phyloP scores from a whole-genome alignment of 2,329 filamentous ascomycete genomes.

The Arthrobotrys conoides region DNA sequence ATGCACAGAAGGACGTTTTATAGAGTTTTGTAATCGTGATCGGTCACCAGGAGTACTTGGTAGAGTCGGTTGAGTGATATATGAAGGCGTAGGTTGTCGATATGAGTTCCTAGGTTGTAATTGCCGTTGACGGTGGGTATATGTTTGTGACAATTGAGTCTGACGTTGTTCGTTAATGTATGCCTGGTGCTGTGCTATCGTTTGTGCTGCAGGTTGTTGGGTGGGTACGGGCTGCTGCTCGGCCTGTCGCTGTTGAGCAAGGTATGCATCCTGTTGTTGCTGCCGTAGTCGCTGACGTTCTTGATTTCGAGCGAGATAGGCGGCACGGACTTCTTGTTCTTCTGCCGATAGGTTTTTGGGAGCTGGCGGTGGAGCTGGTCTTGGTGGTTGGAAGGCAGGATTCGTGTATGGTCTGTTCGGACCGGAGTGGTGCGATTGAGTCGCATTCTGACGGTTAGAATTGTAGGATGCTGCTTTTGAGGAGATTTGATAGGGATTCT shows the following conservation, averaged over 20 bases:
- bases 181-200: constrained; percentile 15
- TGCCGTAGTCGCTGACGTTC: constrained; percentile 46
- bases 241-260: constrained; percentile 34
- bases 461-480: constrained; percentile 33
- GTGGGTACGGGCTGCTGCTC: neutral
- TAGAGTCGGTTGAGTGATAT: constrained; percentile 57
- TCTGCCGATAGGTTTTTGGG: constrained; percentile 36
- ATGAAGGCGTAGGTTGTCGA: constrained; percentile 50
- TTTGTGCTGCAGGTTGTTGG: constrained; percentile 2
- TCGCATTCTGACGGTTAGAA: constrained; percentile 32
- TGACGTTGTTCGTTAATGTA: constrained; percentile 42
- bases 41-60: constrained; percentile 53
- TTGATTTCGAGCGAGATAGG: constrained; percentile 43
- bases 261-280: constrained; percentile 45
- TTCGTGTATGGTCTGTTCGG: constrained; percentile 29
- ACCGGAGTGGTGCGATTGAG: constrained; percentile 17
- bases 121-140: constrained; percentile 56
- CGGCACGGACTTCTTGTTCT: constrained; percentile 48
- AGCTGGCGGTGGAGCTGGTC: constrained; percentile 22
- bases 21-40: constrained; percentile 13
- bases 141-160: constrained; percentile 47
- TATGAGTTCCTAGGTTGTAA: constrained; percentile 49
- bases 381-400: constrained; percentile 40
- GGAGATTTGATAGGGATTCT: constrained; percentile 54
- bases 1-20: neutral